These are phyloP conservation scores for Albophoma yamanashiensis DNA, from an alignment of 2,329 filamentous ascomycete species.

Conservation along the genomic window DNA sequence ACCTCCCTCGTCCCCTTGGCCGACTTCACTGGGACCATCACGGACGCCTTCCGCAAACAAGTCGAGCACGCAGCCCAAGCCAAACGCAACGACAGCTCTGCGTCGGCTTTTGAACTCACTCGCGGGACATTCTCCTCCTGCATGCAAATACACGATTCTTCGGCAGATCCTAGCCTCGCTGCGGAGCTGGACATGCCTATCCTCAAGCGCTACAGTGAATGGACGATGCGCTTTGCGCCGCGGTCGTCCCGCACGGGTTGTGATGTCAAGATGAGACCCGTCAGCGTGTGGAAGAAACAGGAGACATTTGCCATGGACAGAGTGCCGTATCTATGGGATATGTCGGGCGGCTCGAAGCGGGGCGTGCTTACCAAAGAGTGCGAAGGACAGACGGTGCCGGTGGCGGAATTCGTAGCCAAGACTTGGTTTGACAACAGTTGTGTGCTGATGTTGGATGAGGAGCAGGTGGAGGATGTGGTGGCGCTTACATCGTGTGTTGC, in stretches of 20 bases:
- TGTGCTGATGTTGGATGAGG: neutral
- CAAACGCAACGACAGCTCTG: neutral
- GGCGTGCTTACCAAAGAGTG: neutral
- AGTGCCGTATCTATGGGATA: neutral
- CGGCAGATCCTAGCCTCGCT: neutral
- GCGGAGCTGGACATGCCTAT: neutral
- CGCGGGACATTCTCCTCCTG: neutral
- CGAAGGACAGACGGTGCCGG: neutral
- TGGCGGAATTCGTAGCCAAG: neutral
- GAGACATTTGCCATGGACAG: neutral
- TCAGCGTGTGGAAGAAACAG: neutral
- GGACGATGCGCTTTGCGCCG: neutral
- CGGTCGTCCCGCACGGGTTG: neutral
- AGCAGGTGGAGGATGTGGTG: neutral
- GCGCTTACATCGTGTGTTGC: neutral
- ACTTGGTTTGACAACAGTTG: neutral
- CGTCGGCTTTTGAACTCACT: neutral
- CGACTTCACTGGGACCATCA: neutral
- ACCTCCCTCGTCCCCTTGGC: neutral
- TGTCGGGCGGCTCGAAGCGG: neutral
- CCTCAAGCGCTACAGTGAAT: neutral
- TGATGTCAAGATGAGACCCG: neutral
- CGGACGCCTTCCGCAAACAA: neutral
- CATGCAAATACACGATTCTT: neutral
- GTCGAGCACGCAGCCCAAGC: neutral